Percentiles rank a stretch among this genome's conserved stretches.
Evolutionary conservation across 805 yeast species (phyloP).

Genomic region (Priceomyces carsonii): DNA sequence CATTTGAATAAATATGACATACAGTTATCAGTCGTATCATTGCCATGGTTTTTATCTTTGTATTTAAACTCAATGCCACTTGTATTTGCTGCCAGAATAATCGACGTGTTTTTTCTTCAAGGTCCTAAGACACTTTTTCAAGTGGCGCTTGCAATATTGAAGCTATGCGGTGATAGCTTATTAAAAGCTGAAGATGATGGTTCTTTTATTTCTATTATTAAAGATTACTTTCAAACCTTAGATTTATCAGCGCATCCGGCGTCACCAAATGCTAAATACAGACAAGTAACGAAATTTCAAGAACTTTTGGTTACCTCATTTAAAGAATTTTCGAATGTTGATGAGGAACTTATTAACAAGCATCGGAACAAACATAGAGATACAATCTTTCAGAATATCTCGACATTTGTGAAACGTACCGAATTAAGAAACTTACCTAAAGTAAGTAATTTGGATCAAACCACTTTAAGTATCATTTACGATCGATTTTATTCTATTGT

Average conservation of each 20-base stretch:
- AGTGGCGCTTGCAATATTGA: conserved; percentile 87
- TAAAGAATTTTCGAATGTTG: conserved; percentile 80
- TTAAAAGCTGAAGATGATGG: conserved; percentile 88
- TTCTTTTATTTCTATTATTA: conserved; percentile 79
- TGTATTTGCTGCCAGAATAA: conserved; percentile 86
- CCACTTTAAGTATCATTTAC: conserved; percentile 69
- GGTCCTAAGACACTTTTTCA: conserved; percentile 91
- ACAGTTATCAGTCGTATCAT: conserved; percentile 86
- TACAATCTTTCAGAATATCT: conserved; percentile 81
- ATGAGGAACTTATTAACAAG: conserved; percentile 69
- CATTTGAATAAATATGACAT: conserved; percentile 80
- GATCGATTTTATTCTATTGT: conserved; percentile 82
- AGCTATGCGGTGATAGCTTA: conserved; percentile 83
- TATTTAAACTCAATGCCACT: conserved; percentile 93
- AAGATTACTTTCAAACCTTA: conserved; percentile 73
- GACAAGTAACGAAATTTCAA: conserved; percentile 80
- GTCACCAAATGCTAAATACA: conserved; percentile 60
- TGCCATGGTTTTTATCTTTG: conserved; percentile 94
- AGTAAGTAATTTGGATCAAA: conserved; percentile 57
- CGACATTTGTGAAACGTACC: conserved; percentile 86
- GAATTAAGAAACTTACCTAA: conserved; percentile 85
- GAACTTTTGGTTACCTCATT: conserved; percentile 89
- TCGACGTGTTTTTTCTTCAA: conserved; percentile 86
- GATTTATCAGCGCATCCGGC: conserved; percentile 80
- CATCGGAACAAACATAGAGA: conserved; percentile 72